These are phyloP conservation scores for Cruciata laevipes DNA, from an alignment of 257 asterid species.

Conservation along the genomic window DNA sequence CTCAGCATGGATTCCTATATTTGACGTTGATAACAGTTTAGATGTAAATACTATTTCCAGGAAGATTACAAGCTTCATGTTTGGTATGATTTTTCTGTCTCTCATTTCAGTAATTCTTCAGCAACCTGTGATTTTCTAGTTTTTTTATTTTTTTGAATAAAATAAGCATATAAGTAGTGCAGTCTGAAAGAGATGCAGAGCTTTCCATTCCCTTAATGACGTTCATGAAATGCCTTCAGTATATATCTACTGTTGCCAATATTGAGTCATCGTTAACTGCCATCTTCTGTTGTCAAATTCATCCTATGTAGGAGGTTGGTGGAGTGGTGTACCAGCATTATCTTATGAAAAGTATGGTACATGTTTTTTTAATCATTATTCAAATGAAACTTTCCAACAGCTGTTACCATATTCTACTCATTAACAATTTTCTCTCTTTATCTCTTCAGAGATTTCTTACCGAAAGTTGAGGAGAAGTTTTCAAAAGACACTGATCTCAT, in stretches of 20 bases:
- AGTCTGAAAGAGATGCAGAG: background rate
- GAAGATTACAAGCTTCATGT: constrained; percentile 63
- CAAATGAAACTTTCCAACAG: background rate
- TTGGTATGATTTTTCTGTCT: constrained; percentile 46
- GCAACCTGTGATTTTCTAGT: background rate
- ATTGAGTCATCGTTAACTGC: background rate
- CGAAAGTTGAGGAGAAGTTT: constrained; percentile 66
- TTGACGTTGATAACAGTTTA: constrained; percentile 57
- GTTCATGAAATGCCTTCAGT: background rate
- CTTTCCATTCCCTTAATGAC: background rate
- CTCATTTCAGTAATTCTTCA: background rate
- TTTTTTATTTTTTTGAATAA: background rate
- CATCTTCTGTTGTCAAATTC: background rate
- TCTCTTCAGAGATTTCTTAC: constrained; percentile 48
- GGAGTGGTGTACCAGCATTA: constrained; percentile 89
- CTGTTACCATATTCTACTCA: background rate
- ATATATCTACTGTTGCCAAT: background rate
- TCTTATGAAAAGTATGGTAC: constrained; percentile 52
- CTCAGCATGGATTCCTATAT: constrained; percentile 86
- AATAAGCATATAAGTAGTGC: background rate
- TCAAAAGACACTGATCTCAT: constrained; percentile 78
- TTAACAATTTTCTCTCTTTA: constrained; percentile 6
- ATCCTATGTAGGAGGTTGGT: constrained; percentile 76
- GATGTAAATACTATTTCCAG: constrained; percentile 62
- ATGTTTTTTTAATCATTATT: background rate